phyloP scores from a whole-genome alignment of 768 basidiomycete genomes.

The Harrya chromipes region DNA sequence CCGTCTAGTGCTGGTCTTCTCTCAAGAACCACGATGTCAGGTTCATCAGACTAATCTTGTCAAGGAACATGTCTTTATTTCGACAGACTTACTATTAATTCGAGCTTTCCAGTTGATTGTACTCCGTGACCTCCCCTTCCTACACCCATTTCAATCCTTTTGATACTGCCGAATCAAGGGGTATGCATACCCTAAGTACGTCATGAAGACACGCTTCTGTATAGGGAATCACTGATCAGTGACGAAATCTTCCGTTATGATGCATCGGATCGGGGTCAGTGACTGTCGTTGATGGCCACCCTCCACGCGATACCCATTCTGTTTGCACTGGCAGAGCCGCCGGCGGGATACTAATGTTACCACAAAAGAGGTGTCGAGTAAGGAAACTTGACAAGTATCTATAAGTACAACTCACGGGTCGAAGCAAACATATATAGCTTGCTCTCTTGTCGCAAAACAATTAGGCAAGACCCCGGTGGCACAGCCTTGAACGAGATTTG shows the following conservation, averaged over 20 bases:
- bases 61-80: too few species aligned
- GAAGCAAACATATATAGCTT: slow-evolving; percentile 13
- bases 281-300: background rate
- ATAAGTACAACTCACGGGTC: slow-evolving; percentile 4
- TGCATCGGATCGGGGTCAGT: background rate
- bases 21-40: too few species aligned
- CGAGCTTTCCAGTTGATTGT: too few species aligned
- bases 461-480: slow-evolving; percentile 11
- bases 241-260: background rate
- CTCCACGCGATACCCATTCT: background rate
- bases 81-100: background rate
- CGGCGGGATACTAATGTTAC: background rate
- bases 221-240: background rate
- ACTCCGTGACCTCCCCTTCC: background rate
- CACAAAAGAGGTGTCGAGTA: slow-evolving; percentile 6
- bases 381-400: slow-evolving; percentile 4
- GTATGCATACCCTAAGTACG: background rate
- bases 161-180: background rate
- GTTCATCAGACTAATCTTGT: too few species aligned
- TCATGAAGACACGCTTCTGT: background rate
- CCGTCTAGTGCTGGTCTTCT: too few species aligned
- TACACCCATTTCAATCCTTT: background rate
- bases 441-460: slow-evolving; percentile 13
- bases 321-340: background rate
- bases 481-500: slow-evolving; percentile 23